Conservation (phyloP, 257 asterid species). For the Jaltomata sinuosa region DNA sequence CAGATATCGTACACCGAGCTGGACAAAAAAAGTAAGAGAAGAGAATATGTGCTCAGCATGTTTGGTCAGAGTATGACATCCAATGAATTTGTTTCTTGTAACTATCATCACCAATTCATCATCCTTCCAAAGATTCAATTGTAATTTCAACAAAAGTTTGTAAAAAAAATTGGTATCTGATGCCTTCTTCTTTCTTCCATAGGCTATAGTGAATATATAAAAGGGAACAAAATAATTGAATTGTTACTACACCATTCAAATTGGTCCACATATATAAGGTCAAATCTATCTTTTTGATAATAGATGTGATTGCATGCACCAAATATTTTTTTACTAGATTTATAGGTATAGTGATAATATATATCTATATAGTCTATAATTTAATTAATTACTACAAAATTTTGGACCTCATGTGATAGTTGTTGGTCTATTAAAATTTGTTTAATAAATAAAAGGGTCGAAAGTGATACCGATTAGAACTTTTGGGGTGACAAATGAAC, state of each 20-base stretch:
- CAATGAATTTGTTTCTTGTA: background rate
- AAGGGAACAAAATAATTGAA: background rate
- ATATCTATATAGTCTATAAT: background rate
- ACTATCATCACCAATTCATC: background rate
- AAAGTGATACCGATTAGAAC: too few species aligned
- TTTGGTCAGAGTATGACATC: background rate
- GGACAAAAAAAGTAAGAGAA: background rate
- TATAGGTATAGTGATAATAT: background rate
- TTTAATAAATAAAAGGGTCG: background rate
- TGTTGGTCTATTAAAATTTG: background rate
- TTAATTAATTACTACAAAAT: background rate
- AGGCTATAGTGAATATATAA: background rate
- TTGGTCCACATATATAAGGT: background rate
- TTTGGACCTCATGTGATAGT: background rate
- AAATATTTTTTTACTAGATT: background rate
- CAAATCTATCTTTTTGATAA: background rate
- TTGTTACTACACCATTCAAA: background rate
- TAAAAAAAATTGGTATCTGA: background rate
- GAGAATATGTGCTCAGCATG: background rate
- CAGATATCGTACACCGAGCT: accelerated
- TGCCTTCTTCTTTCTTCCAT: background rate
- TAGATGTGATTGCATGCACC: background rate
- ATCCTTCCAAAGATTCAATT: background rate
- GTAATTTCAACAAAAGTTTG: background rate
- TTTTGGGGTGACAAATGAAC: too few species aligned